Conservation (phyloP, 2,329 filamentous ascomycete genomes). For the Microthyrium microscopicum region DNA sequence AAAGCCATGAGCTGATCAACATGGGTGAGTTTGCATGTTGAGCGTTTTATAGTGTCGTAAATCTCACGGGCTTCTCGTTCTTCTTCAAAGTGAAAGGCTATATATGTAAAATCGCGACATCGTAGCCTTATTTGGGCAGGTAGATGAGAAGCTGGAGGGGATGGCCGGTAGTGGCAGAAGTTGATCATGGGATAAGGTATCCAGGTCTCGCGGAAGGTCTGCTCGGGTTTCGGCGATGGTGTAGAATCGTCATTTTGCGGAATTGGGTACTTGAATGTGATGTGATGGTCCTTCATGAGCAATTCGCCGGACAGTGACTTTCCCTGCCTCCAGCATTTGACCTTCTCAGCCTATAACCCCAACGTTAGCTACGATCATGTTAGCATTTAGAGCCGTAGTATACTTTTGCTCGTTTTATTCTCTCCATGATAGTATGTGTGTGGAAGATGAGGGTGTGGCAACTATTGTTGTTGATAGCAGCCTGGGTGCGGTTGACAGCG, state of each 20-base stretch:
- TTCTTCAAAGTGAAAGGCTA: conserved; percentile 73
- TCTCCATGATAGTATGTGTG: no score
- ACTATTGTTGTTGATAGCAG: no score
- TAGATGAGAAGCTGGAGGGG: conserved; percentile 50
- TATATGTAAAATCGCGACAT: conserved; percentile 84
- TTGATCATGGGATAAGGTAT: conserved; percentile 88
- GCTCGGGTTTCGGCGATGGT: conserved; percentile 22
- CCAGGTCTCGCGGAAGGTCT: conserved; percentile 42
- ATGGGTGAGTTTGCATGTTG: conserved; percentile 66
- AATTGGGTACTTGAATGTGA: no score
- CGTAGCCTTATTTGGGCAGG: conserved; percentile 72
- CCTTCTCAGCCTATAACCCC: no score
- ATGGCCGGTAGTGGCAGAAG: conserved; percentile 61
- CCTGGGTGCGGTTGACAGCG: no score
- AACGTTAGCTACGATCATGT: no score
- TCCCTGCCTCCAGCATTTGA: no score
- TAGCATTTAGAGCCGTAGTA: no score
- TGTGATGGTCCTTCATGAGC: no score
- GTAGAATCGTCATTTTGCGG: conserved; percentile 20
- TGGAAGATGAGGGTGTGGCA: no score
- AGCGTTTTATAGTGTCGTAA: conserved; percentile 68
- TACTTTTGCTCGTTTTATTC: no score
- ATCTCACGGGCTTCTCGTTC: conserved; percentile 63
- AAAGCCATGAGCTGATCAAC: conserved; percentile 90
- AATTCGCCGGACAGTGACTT: no score